Percentiles rank a stretch among this genome's conserved stretches.
phyloP scores from a whole-genome alignment of 805 yeast species.

The Saturnispora sekii region DNA sequence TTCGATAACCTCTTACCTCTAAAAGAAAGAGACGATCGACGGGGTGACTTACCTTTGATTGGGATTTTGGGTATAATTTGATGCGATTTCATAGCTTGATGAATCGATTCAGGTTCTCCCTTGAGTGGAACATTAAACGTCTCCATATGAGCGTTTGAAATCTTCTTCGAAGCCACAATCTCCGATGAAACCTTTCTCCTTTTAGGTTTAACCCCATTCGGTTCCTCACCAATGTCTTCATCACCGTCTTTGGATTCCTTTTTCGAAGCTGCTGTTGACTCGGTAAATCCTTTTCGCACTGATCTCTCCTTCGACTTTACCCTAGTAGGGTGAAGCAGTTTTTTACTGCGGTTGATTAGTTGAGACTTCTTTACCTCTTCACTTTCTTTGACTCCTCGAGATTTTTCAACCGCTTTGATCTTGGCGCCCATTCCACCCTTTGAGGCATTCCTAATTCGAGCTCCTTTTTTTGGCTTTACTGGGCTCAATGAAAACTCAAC shows the following conservation, averaged over 20 bases:
- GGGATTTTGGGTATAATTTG: not conserved
- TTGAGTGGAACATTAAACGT: constrained; percentile 11
- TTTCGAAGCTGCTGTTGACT: not conserved
- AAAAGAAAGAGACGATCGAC: constrained; percentile 44
- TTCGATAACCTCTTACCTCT: constrained; percentile 69
- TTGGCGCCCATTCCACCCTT: not conserved
- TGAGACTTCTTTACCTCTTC: not conserved
- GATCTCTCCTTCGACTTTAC: not conserved
- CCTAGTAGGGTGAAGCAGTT: not conserved
- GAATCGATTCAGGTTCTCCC: constrained; percentile 1
- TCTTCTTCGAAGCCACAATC: no score
- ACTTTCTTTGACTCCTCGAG: not conserved
- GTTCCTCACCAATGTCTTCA: not conserved
- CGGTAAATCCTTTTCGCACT: not conserved
- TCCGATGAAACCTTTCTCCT: no score
- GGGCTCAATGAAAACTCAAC: constrained; percentile 3
- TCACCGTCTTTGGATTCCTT: not conserved
- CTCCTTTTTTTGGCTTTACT: not conserved
- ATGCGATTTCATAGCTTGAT: not conserved
- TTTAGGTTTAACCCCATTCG: not conserved
- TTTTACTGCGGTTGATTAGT: not conserved
- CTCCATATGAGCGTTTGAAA: constrained; percentile 5
- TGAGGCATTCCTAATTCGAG: not conserved
- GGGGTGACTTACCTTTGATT: constrained; percentile 2
- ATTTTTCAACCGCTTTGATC: no score